Conservation (phyloP, 2,329 filamentous ascomycete genomes). For the Fusarium annulatum region DNA sequence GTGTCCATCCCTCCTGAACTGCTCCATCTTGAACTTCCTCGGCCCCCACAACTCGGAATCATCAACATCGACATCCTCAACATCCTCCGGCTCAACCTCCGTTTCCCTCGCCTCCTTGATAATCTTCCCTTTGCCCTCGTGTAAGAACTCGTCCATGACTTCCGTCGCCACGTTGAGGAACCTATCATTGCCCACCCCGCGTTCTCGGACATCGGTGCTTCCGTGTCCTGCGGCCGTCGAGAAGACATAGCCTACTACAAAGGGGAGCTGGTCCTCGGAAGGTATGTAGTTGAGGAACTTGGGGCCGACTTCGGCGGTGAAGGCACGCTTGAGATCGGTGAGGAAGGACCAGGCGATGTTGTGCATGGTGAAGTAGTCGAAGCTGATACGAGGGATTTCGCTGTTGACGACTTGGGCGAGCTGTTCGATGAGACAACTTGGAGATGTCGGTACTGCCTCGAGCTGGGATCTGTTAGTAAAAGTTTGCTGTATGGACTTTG, state of each 20-base stretch:
- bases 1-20: not conserved
- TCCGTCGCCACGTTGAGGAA: slow-evolving; percentile 1
- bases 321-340: not conserved
- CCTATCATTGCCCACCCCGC: not conserved
- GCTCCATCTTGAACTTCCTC: not conserved
- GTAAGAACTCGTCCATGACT: not conserved
- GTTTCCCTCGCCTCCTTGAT: not conserved
- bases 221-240: slow-evolving; percentile 19
- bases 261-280: slow-evolving; percentile 3
- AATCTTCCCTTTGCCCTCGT: not conserved
- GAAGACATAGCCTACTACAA: slow-evolving; percentile 49
- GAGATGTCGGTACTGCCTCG: not conserved
- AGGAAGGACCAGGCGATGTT: slow-evolving; percentile 6
- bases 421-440: slow-evolving; percentile 4
- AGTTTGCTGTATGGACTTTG: rapidly evolving
- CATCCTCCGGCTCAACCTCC: not conserved
- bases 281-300: slow-evolving; percentile 6
- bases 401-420: slow-evolving; percentile 11
- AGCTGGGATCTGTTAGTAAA: slow-evolving; percentile 1
- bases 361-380: slow-evolving; percentile 32
- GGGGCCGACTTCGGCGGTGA: not conserved
- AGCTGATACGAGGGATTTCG: slow-evolving; percentile 5
- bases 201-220: not conserved
- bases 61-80: not conserved
- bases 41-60: not conserved